These are phyloP conservation scores for Peltaster fructicola DNA, from an alignment of 2,329 filamentous ascomycete genomes.

Conservation along the genomic window DNA sequence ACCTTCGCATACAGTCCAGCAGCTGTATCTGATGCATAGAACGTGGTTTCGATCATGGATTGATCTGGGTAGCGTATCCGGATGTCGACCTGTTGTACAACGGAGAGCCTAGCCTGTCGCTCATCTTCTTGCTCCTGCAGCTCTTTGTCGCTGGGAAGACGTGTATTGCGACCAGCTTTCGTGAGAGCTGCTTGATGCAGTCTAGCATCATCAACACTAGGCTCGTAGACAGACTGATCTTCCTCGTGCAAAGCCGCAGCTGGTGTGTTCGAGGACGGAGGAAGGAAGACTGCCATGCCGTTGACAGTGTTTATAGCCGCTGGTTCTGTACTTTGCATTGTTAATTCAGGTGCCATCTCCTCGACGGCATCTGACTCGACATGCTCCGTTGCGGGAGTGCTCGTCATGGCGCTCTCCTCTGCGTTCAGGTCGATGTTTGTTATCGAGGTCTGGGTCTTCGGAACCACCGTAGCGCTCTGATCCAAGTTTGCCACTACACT, in stretches of 20 bases:
- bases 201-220: conserved; percentile 58
- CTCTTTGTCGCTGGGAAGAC: conserved; percentile 69
- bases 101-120: conserved; percentile 46
- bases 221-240: conserved; percentile 59
- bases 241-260: conserved; percentile 49
- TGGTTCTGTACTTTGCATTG: too few relatives aligned
- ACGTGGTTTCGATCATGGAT: conserved; percentile 54
- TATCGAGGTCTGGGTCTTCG: too few relatives aligned
- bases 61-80: conserved; percentile 82
- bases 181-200: conserved; percentile 53
- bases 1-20: conserved; percentile 59
- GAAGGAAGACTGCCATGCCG: conserved; percentile 44
- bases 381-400: too few relatives aligned
- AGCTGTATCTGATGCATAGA: conserved; percentile 51
- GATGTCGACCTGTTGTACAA: conserved; percentile 51
- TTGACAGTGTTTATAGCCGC: conserved; percentile 9
- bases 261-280: conserved; percentile 57
- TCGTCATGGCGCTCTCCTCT: conserved; percentile 4
- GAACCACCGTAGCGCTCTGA: too few relatives aligned
- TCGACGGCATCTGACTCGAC: too few relatives aligned
- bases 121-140: conserved; percentile 51
- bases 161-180: conserved; percentile 48
- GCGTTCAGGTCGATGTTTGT: too few relatives aligned
- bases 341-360: too few relatives aligned
- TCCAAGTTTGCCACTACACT: too few relatives aligned